Evolutionary conservation across 225 moss, liverwort and hornwort genomes (phyloP).

Genomic region (Ulota crispa): DNA sequence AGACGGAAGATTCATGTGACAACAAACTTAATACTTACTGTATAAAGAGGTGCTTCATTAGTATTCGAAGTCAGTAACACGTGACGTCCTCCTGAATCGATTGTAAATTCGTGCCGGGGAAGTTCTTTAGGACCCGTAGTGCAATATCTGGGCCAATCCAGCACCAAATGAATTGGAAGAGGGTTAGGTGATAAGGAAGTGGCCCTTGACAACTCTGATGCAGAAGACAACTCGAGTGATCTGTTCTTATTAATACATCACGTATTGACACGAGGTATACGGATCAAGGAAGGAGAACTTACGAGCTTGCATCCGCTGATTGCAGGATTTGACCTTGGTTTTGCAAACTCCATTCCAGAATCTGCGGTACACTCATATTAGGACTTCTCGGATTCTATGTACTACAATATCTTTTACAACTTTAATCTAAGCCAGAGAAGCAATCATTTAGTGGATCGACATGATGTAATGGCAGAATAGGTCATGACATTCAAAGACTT

Average conservation of each 20-base stretch:
- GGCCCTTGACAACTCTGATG: neutral
- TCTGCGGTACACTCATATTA: constrained; percentile 37
- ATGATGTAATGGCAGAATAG: neutral
- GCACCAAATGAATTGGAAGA: neutral
- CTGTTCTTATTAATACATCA: neutral
- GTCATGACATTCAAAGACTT: neutral
- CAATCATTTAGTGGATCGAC: neutral
- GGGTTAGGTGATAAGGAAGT: neutral
- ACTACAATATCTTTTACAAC: neutral
- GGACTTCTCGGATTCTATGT: neutral
- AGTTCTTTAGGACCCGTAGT: constrained; percentile 46
- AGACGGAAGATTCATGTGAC: neutral
- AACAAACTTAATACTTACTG: constrained; percentile 36
- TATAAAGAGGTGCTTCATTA: constrained; percentile 67
- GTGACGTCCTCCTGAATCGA: constrained; percentile 64
- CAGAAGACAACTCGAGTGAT: neutral
- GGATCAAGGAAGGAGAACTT: constrained; percentile 16
- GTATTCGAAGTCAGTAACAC: constrained; percentile 78
- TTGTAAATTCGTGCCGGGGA: constrained; percentile 84
- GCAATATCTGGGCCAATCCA: constrained; percentile 63
- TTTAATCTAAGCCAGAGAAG: constrained; percentile 6
- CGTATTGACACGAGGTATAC: neutral
- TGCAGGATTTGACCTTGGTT: constrained; percentile 86
- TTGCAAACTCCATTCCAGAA: constrained; percentile 94
- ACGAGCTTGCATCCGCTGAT: constrained; percentile 77